phyloP scores from a whole-genome alignment of 257 asterid genomes.

The Solanum corneliomulleri region DNA sequence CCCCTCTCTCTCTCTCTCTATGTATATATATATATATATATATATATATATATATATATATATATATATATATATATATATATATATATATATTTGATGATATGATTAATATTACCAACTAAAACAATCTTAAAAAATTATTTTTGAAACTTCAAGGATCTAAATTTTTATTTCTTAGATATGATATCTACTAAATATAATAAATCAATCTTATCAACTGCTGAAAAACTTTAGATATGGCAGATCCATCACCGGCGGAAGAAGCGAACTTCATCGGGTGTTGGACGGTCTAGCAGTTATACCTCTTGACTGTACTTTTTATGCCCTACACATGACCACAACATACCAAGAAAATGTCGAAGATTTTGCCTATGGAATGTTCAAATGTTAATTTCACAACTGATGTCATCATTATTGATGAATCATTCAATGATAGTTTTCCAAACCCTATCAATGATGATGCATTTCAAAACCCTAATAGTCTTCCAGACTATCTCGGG shows the following conservation, averaged over 20 bases:
- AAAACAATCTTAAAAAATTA: too few species aligned
- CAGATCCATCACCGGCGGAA: conserved; percentile 5
- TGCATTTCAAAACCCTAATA: not conserved
- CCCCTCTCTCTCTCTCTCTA: too few species aligned
- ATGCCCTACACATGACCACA: conserved; percentile 10
- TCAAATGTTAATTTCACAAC: conserved; percentile 13
- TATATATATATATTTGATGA: too few species aligned
- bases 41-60: too few species aligned
- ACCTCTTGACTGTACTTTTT: conserved; percentile 30
- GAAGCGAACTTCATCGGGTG: conserved; percentile 8
- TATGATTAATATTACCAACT: too few species aligned
- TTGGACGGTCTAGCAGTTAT: conserved; percentile 24
- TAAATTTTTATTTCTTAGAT: too few species aligned
- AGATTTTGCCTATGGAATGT: not conserved
- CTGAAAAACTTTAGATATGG: conserved; percentile 16
- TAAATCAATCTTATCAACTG: not conserved
- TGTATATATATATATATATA: too few species aligned
- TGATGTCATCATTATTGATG: conserved; percentile 48
- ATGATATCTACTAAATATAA: too few species aligned
- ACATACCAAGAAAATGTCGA: not conserved
- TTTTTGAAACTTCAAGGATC: too few species aligned
- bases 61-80: too few species aligned
- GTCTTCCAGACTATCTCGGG: too few species aligned
- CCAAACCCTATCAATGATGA: not conserved
- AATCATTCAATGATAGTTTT: conserved; percentile 48